These are phyloP conservation scores for Quercus alba DNA, from an alignment of 306 rosid species.

Conservation along the genomic window DNA sequence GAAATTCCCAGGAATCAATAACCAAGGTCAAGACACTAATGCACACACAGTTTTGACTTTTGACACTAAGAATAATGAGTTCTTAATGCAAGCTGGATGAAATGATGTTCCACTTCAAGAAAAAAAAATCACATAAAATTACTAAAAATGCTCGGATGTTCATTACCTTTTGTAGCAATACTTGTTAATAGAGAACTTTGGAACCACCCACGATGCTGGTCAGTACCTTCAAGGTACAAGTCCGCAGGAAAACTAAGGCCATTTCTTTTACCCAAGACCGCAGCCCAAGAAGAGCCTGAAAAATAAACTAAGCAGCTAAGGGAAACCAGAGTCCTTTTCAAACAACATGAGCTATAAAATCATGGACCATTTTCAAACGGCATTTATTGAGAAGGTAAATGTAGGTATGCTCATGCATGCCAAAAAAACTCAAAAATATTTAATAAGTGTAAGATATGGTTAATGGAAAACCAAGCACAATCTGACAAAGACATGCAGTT, in stretches of 20 bases:
- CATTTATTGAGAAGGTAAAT: background rate
- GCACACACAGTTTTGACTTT: background rate
- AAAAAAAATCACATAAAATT: background rate
- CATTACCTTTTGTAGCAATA: slow-evolving; percentile 84
- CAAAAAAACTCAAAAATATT: background rate
- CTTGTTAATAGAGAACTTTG: slow-evolving; percentile 96
- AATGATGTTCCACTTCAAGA: background rate
- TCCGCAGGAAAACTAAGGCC: slow-evolving; percentile 83
- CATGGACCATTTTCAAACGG: background rate
- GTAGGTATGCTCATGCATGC: slow-evolving; percentile 3
- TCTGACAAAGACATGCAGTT: background rate
- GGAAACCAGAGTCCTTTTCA: slow-evolving; percentile 11
- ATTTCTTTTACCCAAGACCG: slow-evolving; percentile 68
- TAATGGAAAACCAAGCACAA: no score
- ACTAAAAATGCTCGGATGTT: slow-evolving; percentile 15
- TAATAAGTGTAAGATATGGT: background rate
- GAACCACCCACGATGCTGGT: slow-evolving; percentile 99
- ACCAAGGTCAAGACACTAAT: background rate
- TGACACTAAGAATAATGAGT: background rate
- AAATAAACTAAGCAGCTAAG: slow-evolving; percentile 28
- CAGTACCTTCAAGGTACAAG: slow-evolving; percentile 97
- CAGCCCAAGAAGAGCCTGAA: slow-evolving; percentile 99
- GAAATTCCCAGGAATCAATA: background rate
- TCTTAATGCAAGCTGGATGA: background rate
- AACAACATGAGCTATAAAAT: slow-evolving; percentile 14